phyloP scores from a whole-genome alignment of 495 filamentous ascomycete species.

The Poronia punctata region DNA sequence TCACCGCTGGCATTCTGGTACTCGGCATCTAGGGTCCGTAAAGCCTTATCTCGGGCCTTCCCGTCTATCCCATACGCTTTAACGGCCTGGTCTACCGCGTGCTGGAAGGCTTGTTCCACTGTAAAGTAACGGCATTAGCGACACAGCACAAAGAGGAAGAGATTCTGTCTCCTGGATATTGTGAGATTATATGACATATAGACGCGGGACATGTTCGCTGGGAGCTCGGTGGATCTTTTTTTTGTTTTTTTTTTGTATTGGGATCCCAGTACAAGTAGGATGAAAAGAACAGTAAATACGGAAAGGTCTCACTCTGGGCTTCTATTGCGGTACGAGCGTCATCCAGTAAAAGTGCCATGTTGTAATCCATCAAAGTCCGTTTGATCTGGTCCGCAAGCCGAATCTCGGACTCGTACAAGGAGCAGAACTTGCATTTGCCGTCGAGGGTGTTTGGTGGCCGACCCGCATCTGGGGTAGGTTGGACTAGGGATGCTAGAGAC shows the following conservation, averaged over 20 bases:
- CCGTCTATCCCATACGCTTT: conserved; percentile 11
- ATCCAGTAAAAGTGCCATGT: conserved; percentile 11
- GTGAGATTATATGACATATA: too few species aligned
- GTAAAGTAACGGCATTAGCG: too few species aligned
- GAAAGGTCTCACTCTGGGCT: conserved; percentile 5
- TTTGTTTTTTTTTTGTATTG: too few species aligned
- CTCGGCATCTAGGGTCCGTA: conserved; percentile 10
- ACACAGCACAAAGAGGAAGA: too few species aligned
- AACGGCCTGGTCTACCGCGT: conserved; percentile 11
- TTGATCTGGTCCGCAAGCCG: conserved; percentile 11
- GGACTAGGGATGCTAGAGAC: conserved; percentile 9
- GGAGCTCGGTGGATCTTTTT: background rate
- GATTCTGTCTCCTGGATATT: too few species aligned
- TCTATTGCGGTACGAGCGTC: conserved; percentile 3
- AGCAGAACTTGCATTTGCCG: conserved; percentile 12
- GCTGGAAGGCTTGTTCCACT: conserved; percentile 12
- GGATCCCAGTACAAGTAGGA: too few species aligned
- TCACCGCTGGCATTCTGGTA: conserved; percentile 11
- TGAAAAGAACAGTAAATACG: background rate
- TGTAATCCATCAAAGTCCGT: conserved; percentile 11
- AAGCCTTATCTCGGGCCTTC: conserved; percentile 10
- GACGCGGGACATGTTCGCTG: too few species aligned
- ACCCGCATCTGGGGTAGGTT: background rate
- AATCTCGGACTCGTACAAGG: conserved; percentile 7
- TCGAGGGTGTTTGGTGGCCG: conserved; percentile 2